Percentiles rank a stretch among this genome's conserved stretches.
Conservation (phyloP, 2,329 filamentous ascomycete genomes). For the Rutstroemia sydowiana region DNA sequence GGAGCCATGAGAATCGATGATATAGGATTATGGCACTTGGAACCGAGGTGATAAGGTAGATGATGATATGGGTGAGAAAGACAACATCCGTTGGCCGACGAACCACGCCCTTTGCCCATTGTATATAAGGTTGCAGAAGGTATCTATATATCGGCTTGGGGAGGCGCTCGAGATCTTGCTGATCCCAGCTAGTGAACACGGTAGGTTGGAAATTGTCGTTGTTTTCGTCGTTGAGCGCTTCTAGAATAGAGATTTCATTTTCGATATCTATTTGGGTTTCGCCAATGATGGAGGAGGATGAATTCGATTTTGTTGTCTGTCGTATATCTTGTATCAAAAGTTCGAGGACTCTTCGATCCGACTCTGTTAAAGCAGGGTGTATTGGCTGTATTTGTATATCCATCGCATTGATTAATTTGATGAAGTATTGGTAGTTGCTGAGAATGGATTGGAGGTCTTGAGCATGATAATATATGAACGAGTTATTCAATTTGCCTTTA, state of each 20-base stretch:
- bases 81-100: constrained; percentile 53
- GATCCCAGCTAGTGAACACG: constrained; percentile 19
- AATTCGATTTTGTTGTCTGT: background rate
- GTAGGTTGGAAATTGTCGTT: constrained; percentile 19
- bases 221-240: constrained; percentile 11
- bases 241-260: constrained; percentile 5
- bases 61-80: constrained; percentile 67
- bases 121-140: constrained; percentile 15
- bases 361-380: constrained; percentile 4
- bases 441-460: background rate
- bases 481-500: no score
- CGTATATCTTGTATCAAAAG: constrained; percentile 3
- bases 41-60: constrained; percentile 63
- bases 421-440: background rate
- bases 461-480: no score
- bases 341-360: constrained; percentile 9
- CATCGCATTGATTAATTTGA: background rate
- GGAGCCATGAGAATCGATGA: constrained; percentile 57
- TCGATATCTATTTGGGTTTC: constrained; percentile 3
- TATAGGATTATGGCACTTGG: constrained; percentile 62
- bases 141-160: constrained; percentile 9
- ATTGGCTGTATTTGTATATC: constrained; percentile 8
- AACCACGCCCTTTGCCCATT: constrained; percentile 19
- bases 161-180: constrained; percentile 15
- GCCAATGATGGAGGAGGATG: background rate